Percentiles rank a stretch among this genome's conserved stretches.
Conservation (phyloP, 768 basidiomycete species). For the Boletus barrowsii region DNA sequence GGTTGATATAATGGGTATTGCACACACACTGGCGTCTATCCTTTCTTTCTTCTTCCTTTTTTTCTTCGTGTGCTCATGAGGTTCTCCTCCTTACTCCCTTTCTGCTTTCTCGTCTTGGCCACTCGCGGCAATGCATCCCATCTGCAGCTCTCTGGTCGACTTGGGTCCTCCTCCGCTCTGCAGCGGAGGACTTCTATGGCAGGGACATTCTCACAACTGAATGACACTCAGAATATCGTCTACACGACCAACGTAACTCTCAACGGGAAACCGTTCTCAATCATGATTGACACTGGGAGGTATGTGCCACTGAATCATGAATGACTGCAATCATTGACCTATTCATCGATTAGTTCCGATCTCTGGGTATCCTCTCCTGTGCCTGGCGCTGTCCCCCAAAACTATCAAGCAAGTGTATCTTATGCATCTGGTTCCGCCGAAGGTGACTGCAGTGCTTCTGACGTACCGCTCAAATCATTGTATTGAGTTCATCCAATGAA, state of each 20-base stretch:
- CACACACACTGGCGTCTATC: background rate
- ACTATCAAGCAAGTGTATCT: slow-evolving; percentile 36
- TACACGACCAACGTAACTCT: slow-evolving; percentile 41
- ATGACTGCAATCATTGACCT: background rate
- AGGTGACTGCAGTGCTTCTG: slow-evolving; percentile 33
- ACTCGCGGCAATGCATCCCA: slow-evolving; percentile 7
- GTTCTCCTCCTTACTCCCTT: slow-evolving; percentile 1
- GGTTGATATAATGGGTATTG: too few relatives aligned
- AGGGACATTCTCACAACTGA: slow-evolving; percentile 26
- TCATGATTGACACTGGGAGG: slow-evolving; percentile 49
- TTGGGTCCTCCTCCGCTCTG: slow-evolving; percentile 5
- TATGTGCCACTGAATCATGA: slow-evolving; percentile 13
- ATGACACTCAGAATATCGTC: slow-evolving; percentile 31
- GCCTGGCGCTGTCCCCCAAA: slow-evolving; percentile 37
- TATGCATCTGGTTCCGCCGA: slow-evolving; percentile 55
- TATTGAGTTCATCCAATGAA: background rate
- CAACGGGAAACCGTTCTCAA: slow-evolving; percentile 31
- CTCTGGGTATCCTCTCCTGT: slow-evolving; percentile 54
- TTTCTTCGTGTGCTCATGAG: slow-evolving; percentile 7
- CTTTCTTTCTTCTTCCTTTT: background rate
- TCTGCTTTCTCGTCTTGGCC: slow-evolving; percentile 8
- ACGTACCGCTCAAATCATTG: background rate
- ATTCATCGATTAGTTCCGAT: slow-evolving; percentile 49
- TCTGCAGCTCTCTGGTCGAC: slow-evolving; percentile 16
- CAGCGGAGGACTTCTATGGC: slow-evolving; percentile 27